Percentiles rank a stretch among this genome's conserved stretches.
Conservation (phyloP, 2,329 filamentous ascomycete species). For the Orbilia ellipsospora region DNA sequence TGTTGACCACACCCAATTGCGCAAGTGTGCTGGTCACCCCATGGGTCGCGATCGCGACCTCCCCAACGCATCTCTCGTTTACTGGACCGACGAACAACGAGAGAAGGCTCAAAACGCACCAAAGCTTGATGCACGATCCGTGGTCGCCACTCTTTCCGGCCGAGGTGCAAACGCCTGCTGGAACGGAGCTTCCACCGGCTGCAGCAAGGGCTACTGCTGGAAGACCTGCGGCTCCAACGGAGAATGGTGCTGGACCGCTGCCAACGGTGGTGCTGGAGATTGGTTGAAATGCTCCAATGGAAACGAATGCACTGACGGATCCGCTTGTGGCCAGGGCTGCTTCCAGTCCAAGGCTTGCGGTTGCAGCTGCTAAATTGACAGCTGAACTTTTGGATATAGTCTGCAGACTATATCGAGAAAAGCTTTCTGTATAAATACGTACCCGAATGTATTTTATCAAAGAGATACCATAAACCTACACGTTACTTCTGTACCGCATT, state of each 20-base stretch:
- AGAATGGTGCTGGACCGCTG: constrained; percentile 35
- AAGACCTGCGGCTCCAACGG: constrained; percentile 22
- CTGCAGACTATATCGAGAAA: too few relatives aligned
- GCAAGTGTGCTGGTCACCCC: too few relatives aligned
- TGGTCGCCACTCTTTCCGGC: not conserved
- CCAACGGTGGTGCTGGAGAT: constrained; percentile 4
- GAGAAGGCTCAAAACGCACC: not conserved
- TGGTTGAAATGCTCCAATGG: constrained; percentile 3
- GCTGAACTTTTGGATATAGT: too few relatives aligned
- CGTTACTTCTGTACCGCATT: too few relatives aligned
- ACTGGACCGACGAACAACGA: too few relatives aligned
- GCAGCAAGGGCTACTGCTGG: constrained; percentile 23
- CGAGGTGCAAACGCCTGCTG: constrained; percentile 13
- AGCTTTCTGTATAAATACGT: too few relatives aligned
- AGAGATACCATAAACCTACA: too few relatives aligned
- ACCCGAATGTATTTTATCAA: too few relatives aligned
- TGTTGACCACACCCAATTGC: not conserved
- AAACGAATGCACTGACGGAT: not conserved
- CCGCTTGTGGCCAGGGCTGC: constrained; percentile 16
- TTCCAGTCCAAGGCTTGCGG: constrained; percentile 7
- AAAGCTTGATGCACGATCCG: constrained; percentile 9
- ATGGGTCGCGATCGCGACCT: too few relatives aligned
- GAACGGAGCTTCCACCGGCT: constrained; percentile 22
- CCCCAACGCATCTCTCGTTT: too few relatives aligned
- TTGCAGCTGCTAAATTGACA: constrained; percentile 22